These are phyloP conservation scores for Lactarius deliciosus DNA, from an alignment of 768 basidiomycete species.

Conservation along the genomic window DNA sequence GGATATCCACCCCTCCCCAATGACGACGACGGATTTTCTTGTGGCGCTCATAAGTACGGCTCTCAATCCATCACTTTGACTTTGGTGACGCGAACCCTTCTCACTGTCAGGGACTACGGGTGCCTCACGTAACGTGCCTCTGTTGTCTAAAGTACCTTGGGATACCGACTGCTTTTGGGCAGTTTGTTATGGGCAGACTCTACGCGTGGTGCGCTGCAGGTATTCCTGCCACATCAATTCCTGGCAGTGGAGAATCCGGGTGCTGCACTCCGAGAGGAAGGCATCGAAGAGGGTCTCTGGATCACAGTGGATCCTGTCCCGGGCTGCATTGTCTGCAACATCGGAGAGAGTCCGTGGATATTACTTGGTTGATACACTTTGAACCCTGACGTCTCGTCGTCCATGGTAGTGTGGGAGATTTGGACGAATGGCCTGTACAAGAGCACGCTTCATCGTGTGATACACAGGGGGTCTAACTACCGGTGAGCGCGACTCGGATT, in stretches of 20 bases:
- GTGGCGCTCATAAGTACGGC: conserved; percentile 82
- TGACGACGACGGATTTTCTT: conserved; percentile 80
- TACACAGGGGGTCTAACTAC: conserved; percentile 75
- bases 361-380: not conserved
- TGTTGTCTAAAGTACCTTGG: not conserved
- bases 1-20: conserved; percentile 86
- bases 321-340: conserved; percentile 85
- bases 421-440: conserved; percentile 88
- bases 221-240: conserved; percentile 57
- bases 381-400: conserved; percentile 3
- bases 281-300: conserved; percentile 65
- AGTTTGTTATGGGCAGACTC: conserved; percentile 88
- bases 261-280: conserved; percentile 47
- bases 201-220: conserved; percentile 78
- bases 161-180: conserved; percentile 21
- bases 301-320: conserved; percentile 82
- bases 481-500: conserved; percentile 34
- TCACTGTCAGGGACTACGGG: conserved; percentile 72
- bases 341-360: conserved; percentile 77
- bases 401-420: conserved; percentile 76
- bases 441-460: conserved; percentile 86
- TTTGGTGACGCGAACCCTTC: conserved; percentile 10
- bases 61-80: not conserved
- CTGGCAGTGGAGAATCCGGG: conserved; percentile 31
- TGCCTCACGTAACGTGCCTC: conserved; percentile 67